Evolutionary conservation across 352 stramenopile species (phyloP).

Genomic region (Phytophthora vignae): DNA sequence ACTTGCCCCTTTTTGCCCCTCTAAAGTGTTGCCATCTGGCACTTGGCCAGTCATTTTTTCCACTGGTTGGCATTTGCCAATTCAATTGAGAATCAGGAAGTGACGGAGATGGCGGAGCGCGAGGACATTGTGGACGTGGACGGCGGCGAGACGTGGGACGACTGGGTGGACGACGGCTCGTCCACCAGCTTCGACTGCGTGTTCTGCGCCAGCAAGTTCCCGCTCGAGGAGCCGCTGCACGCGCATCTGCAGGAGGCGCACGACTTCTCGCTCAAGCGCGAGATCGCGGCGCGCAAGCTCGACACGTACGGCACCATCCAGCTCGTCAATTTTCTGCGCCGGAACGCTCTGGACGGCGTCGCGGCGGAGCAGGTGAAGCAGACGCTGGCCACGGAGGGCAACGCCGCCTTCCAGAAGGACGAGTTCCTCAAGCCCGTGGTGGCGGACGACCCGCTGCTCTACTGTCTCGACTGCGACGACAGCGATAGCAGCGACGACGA

Average conservation of each 20-base stretch:
- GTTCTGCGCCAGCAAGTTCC: conserved; percentile 67
- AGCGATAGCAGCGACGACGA: conserved; percentile 65
- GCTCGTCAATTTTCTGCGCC: conserved; percentile 79
- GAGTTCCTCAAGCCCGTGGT: conserved; percentile 82
- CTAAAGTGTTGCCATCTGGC: conserved; percentile 36
- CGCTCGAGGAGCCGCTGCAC: conserved; percentile 61
- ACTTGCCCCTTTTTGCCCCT: conserved; percentile 4
- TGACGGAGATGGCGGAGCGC: conserved; percentile 12
- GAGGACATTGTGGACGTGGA: conserved; percentile 38
- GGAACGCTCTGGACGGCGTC: conserved; percentile 51
- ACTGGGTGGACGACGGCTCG: conserved; percentile 81
- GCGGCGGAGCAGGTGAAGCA: conserved; percentile 51
- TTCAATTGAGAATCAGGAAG: conserved; percentile 19
- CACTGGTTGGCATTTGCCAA: conserved; percentile 21
- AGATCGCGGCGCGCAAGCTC: conserved; percentile 60
- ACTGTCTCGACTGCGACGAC: conserved; percentile 70
- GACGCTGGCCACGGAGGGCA: conserved; percentile 54
- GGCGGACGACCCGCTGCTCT: conserved; percentile 82
- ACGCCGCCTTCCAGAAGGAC: conserved; percentile 64
- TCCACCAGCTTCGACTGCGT: conserved; percentile 67
- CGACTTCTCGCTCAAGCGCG: conserved; percentile 66
- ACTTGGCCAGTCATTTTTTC: conserved; percentile 20
- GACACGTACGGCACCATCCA: conserved; percentile 86
- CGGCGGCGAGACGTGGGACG: conserved; percentile 77
- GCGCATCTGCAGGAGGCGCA: conserved; percentile 63